These are phyloP conservation scores for Mortierella sp. DNA, from an alignment of 371 early-diverging fungal genomes.

Conservation along the genomic window DNA sequence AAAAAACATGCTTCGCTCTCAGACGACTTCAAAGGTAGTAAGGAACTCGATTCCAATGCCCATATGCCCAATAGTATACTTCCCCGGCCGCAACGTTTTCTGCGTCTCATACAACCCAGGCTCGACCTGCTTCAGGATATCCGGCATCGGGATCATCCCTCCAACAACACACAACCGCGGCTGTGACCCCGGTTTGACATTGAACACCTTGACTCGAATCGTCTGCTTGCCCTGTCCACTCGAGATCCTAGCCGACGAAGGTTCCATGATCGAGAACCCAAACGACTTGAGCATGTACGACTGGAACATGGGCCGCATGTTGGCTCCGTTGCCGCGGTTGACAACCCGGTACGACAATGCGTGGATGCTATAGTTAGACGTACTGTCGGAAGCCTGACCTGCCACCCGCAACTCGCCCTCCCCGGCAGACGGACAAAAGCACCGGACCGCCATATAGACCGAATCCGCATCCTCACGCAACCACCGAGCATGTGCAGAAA, in stretches of 20 bases:
- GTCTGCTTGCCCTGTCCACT: conserved; percentile 21
- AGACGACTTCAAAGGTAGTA: conserved; percentile 24
- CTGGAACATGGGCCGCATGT: conserved; percentile 20
- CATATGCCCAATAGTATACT: conserved; percentile 25
- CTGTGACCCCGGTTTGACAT: conserved; percentile 7
- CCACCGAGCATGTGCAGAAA: conserved; percentile 9
- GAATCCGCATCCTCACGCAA: conserved; percentile 24
- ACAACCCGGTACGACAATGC: conserved; percentile 29
- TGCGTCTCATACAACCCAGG: conserved; percentile 23
- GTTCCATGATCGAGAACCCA: conserved; percentile 28
- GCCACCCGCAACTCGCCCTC: conserved; percentile 14
- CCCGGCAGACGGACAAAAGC: conserved; percentile 36
- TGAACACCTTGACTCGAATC: conserved; percentile 19
- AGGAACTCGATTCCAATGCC: neutral
- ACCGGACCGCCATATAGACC: conserved; percentile 18
- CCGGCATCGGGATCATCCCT: neutral
- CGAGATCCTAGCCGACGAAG: conserved; percentile 14
- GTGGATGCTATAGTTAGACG: too few relatives aligned
- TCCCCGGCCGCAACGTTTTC: conserved; percentile 18
- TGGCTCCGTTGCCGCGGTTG: conserved; percentile 33
- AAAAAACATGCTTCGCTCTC: neutral
- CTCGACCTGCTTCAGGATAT: conserved; percentile 19
- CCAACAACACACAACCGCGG: conserved; percentile 8
- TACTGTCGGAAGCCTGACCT: neutral
- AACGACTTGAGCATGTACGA: neutral